Evolutionary conservation across 2,329 filamentous ascomycete genomes (phyloP).

Genomic region (Didymellaceae sp.): DNA sequence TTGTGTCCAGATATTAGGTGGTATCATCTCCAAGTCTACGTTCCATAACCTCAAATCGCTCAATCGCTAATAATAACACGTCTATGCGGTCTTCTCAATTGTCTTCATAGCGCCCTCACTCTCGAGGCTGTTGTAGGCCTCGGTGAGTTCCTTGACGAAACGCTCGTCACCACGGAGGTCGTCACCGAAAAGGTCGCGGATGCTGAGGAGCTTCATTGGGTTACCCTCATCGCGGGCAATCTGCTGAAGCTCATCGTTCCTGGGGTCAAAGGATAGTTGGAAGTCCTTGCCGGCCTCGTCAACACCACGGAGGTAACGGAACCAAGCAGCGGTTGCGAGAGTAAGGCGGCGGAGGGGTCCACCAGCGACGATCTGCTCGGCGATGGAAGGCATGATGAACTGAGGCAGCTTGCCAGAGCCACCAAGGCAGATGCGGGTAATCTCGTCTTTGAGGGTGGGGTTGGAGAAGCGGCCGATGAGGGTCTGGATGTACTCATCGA

Average conservation of each 20-base stretch:
- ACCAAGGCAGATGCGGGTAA: constrained; percentile 40
- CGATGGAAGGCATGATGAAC: constrained; percentile 40
- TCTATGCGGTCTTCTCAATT: constrained; percentile 25
- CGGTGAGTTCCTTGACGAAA: constrained; percentile 35
- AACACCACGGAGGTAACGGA: constrained; percentile 35
- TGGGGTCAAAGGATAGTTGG: constrained; percentile 33
- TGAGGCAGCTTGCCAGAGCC: constrained; percentile 40
- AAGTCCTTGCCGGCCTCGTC: constrained; percentile 33
- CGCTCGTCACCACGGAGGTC: constrained; percentile 35
- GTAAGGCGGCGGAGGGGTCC: constrained; percentile 35
- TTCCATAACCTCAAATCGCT: constrained; percentile 12
- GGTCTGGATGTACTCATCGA: constrained; percentile 38
- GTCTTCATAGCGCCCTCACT: constrained; percentile 30
- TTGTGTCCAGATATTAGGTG: constrained; percentile 16
- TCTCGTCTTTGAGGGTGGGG: constrained; percentile 37
- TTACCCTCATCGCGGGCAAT: constrained; percentile 25
- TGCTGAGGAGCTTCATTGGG: constrained; percentile 24
- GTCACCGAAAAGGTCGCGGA: constrained; percentile 35
- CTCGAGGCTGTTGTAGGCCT: constrained; percentile 29
- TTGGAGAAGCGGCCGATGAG: constrained; percentile 37
- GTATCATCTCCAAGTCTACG: constrained; percentile 17
- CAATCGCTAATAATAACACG: constrained; percentile 15
- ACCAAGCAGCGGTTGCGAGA: constrained; percentile 35
- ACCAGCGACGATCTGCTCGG: constrained; percentile 35
- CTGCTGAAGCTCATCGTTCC: constrained; percentile 34